phyloP scores from a whole-genome alignment of 352 stramenopile genomes.

The Pythium vanterpoolii region DNA sequence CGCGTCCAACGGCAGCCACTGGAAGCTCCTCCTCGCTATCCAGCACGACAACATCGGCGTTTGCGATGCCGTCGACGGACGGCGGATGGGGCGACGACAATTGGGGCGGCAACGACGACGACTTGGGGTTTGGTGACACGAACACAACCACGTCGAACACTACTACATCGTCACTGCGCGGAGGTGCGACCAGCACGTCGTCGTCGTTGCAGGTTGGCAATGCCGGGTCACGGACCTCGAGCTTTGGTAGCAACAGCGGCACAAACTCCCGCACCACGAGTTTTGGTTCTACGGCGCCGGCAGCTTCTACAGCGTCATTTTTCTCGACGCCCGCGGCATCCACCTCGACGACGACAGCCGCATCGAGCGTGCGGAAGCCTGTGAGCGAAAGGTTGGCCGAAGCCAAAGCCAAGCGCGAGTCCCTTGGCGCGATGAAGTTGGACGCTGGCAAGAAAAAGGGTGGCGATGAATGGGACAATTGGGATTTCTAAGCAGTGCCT shows the following conservation, averaged over 20 bases:
- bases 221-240: constrained; percentile 6
- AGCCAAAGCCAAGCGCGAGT: constrained; percentile 55
- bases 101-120: constrained; percentile 43
- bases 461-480: constrained; percentile 80
- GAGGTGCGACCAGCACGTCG: background rate
- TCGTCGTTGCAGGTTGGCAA: constrained; percentile 9
- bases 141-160: background rate
- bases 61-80: constrained; percentile 30
- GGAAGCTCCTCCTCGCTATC: background rate
- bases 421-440: constrained; percentile 57
- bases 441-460: constrained; percentile 36
- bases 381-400: constrained; percentile 53
- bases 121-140: constrained; percentile 6
- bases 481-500: constrained; percentile 75
- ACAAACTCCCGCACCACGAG: constrained; percentile 13
- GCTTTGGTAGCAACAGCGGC: constrained; percentile 13
- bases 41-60: constrained; percentile 13
- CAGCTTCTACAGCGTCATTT: background rate
- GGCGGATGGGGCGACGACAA: constrained; percentile 63
- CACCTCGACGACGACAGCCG: background rate
- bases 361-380: constrained; percentile 32
- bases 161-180: background rate
- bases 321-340: background rate
- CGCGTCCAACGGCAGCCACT: constrained; percentile 9
- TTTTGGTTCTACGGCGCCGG: constrained; percentile 2